Evolutionary conservation across 2,329 filamentous ascomycete genomes (phyloP).

Genomic region (Curvularia hawaiiensis): DNA sequence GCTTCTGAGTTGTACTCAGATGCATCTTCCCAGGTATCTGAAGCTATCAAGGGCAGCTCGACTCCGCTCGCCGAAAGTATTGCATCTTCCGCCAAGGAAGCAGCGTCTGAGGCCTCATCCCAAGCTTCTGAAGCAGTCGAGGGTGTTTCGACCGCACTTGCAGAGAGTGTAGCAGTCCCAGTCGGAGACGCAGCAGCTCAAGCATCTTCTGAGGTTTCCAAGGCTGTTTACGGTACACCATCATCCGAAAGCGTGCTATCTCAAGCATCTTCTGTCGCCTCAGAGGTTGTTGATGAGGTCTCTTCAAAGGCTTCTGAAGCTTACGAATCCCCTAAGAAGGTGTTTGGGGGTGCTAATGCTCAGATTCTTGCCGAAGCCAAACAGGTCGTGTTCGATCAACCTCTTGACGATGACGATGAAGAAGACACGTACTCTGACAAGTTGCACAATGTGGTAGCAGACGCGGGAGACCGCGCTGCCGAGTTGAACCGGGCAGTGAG

Average conservation of each 20-base stretch:
- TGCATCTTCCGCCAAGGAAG: constrained; percentile 45
- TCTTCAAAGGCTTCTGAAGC: constrained; percentile 30
- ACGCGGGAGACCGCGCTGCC: constrained; percentile 59
- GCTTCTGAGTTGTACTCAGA: constrained; percentile 45
- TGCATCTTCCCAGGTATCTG: constrained; percentile 36
- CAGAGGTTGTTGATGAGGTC: constrained; percentile 27
- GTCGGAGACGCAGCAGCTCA: constrained; percentile 45
- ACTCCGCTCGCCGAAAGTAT: constrained; percentile 41
- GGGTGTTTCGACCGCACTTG: constrained; percentile 34
- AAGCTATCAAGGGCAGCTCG: constrained; percentile 39
- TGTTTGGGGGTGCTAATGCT: constrained; percentile 61
- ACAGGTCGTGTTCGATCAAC: constrained; percentile 56
- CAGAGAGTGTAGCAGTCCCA: constrained; percentile 43
- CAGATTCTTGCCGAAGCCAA: constrained; percentile 55
- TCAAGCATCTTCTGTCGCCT: constrained; percentile 29
- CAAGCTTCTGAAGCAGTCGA: constrained; percentile 37
- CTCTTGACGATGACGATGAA: constrained; percentile 55
- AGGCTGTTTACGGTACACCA: constrained; percentile 28
- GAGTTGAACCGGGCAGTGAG: constrained; percentile 62
- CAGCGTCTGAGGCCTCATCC: constrained; percentile 42
- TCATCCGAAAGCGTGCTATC: constrained; percentile 32
- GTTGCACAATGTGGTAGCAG: constrained; percentile 57
- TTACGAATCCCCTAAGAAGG: constrained; percentile 52
- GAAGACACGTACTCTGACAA: constrained; percentile 56
- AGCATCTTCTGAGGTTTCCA: constrained; percentile 33